phyloP scores from a whole-genome alignment of 2,329 filamentous ascomycete species.

The Trichothecium roseum region DNA sequence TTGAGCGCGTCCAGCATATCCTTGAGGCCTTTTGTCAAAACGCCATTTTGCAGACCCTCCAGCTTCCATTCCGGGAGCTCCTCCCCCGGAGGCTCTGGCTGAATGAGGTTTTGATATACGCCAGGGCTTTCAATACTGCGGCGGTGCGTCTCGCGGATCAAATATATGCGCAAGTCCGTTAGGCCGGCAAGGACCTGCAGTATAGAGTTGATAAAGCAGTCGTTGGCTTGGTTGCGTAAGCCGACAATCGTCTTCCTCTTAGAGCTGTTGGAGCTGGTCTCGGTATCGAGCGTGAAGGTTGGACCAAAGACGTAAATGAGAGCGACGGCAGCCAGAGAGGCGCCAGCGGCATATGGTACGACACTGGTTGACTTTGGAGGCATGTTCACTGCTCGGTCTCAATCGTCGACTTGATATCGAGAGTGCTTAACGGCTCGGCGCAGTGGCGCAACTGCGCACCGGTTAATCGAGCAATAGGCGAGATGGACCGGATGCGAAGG shows the following conservation, averaged over 20 bases:
- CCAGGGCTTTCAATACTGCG: conserved; percentile 67
- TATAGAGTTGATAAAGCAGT: conserved; percentile 94
- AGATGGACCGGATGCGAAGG: no score
- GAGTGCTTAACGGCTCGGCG: no score
- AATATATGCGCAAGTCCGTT: conserved; percentile 77
- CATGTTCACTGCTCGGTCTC: conserved; percentile 14
- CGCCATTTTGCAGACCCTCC: conserved; percentile 63
- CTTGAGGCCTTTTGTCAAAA: conserved; percentile 81
- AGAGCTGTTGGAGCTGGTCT: conserved; percentile 50
- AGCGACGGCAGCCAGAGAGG: conserved; percentile 87
- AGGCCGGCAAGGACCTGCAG: conserved; percentile 87
- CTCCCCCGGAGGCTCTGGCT: conserved; percentile 22
- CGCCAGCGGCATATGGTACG: conserved; percentile 88
- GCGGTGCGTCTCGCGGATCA: conserved; percentile 85
- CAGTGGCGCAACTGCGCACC: no score
- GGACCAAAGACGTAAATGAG: conserved; percentile 96
- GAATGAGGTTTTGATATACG: conserved; percentile 59
- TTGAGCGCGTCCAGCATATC: conserved; percentile 88
- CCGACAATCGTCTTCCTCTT: conserved; percentile 86
- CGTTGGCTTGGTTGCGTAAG: conserved; percentile 83
- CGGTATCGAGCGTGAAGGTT: conserved; percentile 89
- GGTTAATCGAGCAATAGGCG: no score
- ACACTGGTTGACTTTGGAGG: conserved; percentile 25
- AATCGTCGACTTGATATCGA: no score
- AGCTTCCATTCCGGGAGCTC: conserved; percentile 48